Base-by-base conservation (phyloP, 371 early-diverging fungal species). In the Thermomucor indicae-seudaticae region DNA sequence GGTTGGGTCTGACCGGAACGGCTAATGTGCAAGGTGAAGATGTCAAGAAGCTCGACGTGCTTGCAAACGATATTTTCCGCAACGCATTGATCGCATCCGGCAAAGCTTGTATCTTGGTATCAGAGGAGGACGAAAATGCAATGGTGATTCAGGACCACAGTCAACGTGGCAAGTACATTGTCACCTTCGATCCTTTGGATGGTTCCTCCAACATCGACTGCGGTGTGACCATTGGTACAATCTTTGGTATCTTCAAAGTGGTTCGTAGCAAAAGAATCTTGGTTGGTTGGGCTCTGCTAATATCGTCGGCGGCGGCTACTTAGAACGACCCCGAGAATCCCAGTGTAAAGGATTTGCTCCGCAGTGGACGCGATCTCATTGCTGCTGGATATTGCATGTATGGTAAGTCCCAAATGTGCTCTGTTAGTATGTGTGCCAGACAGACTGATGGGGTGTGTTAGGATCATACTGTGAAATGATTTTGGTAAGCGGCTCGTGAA, bases 311-410 rank as follows among this genome's bases (percentile, higher is more conserved):
- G 32, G 32, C 8, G 32, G 14, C 32, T 30, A 31, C 43, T 23
- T 61, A 84, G 75, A 65, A 68, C 46, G 73, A 80, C 27, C 55
- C 59, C 10, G 60, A 57, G 20, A 82, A 79, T 32, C 84, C 86
- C 39, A 67, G 63, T 16, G 53, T 78, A 37, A 69, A 70, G 2
- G 90, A 92, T 55, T 83, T 90, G 35, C 79, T 96, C 48, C 83
- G 91, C n/a, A 89, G 93, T 32, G 98, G 98, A 19, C 82, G 86
- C 29, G 91, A 96, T 55, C 84, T 97, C 78, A 83, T 96, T 47
- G 90, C 91, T 42, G 95, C 95, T 30, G 94, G 97, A 32, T 97
- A 97, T 81, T 95, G 96, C 76, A 95, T 96, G 86, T 97, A 97
- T 67, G 97, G 54, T 54, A 47, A 19, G 54, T 54, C n/a, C 19